Percentiles rank a stretch among this genome's conserved stretches.
phyloP scores from a whole-genome alignment of 2,329 filamentous ascomycete species.

The Lecanicillium sp. region DNA sequence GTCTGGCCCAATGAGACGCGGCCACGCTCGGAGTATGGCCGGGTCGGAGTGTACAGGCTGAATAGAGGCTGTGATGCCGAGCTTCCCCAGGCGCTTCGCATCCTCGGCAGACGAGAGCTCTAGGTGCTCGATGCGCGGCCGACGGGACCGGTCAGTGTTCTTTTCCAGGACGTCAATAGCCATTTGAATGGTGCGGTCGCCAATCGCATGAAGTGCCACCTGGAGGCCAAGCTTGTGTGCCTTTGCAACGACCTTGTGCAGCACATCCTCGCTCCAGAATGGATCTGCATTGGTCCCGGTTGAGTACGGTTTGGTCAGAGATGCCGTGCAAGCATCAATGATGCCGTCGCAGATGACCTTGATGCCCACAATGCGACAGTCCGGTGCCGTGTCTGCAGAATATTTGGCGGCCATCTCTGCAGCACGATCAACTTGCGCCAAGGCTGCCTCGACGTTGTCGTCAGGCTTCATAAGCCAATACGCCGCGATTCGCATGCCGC shows the following conservation, averaged over 20 bases:
- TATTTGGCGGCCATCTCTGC: conserved; percentile 32
- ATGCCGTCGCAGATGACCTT: conserved; percentile 60
- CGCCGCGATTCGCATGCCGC: conserved; percentile 39
- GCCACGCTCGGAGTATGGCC: conserved; percentile 50
- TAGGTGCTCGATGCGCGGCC: conserved; percentile 59
- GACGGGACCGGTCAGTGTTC: conserved; percentile 33
- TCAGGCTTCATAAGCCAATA: conserved; percentile 50
- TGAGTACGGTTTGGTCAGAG: conserved; percentile 50
- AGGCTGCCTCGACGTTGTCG: conserved; percentile 27
- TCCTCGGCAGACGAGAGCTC: conserved; percentile 50
- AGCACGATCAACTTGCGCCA: conserved; percentile 41
- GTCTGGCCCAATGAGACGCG: conserved; percentile 39
- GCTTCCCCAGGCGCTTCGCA: conserved; percentile 41
- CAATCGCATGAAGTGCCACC: conserved; percentile 58
- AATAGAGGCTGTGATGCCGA: conserved; percentile 51
- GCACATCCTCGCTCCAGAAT: conserved; percentile 45
- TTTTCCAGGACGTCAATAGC: conserved; percentile 48
- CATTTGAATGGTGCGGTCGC: conserved; percentile 49
- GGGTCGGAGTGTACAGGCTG: conserved; percentile 50
- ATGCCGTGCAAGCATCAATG: conserved; percentile 58
- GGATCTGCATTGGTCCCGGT: conserved; percentile 38
- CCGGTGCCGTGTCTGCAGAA: conserved; percentile 26
- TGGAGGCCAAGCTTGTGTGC: conserved; percentile 49
- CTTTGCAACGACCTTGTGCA: conserved; percentile 45
- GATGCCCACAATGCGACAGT: conserved; percentile 48